Evolutionary conservation across 1,284 basidiomycete species (phyloP).

Genomic region (Boletus semigastroideus): DNA sequence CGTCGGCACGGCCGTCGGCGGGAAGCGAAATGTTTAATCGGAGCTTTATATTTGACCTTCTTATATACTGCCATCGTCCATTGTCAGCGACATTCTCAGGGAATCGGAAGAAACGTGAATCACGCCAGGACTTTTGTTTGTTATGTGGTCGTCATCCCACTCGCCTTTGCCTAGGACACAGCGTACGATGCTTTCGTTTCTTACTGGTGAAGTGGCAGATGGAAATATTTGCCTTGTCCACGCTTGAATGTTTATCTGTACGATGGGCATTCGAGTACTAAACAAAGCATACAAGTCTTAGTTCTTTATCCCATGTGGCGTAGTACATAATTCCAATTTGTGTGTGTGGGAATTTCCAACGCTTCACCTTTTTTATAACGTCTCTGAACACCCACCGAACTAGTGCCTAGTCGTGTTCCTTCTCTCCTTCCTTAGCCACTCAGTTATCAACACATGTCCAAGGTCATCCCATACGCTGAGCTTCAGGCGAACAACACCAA

Average conservation of each 20-base stretch:
- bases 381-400: conserved; percentile 4
- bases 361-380: conserved; percentile 21
- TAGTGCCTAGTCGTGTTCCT: conserved; percentile 11
- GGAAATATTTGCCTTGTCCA: conserved; percentile 55
- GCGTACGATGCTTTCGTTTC: conserved; percentile 68
- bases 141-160: conserved; percentile 38
- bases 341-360: conserved; percentile 28
- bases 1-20: conserved; percentile 22
- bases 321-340: neutral
- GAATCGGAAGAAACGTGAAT: too few species aligned
- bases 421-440: conserved; percentile 10
- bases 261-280: conserved; percentile 72
- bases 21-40: conserved; percentile 26
- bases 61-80: too few species aligned
- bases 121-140: too few species aligned
- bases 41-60: conserved; percentile 12
- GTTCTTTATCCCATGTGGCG: neutral
- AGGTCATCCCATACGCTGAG: conserved; percentile 69
- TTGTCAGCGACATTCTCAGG: too few species aligned
- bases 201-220: conserved; percentile 70
- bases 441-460: conserved; percentile 40
- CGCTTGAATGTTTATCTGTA: conserved; percentile 60
- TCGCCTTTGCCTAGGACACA: conserved; percentile 68
- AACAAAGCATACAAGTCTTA: conserved; percentile 61
- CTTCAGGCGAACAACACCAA: conserved; percentile 74